Percentiles rank a stretch among this genome's conserved stretches.
Conservation (phyloP, 768 basidiomycete genomes). For the Mrakia gelida region DNA sequence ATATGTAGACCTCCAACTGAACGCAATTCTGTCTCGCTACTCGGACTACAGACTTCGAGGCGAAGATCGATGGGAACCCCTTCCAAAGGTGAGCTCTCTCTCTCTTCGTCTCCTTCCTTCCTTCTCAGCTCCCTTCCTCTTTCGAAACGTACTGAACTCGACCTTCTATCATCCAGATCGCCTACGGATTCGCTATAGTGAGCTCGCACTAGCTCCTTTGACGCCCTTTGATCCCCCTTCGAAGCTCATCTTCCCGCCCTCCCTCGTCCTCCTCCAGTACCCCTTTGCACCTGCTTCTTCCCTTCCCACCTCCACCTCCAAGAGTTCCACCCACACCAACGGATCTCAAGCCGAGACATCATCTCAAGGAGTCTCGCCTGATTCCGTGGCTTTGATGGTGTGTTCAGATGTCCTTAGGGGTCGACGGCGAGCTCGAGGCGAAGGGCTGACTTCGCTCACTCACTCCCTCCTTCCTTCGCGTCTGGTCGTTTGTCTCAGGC, state of each 20-base stretch:
- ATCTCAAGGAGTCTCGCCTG: background rate
- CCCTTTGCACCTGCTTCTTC: constrained; percentile 22
- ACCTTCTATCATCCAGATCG: background rate
- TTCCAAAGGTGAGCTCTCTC: constrained; percentile 19
- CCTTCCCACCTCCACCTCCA: background rate
- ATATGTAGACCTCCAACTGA: background rate
- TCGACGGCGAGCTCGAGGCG: background rate
- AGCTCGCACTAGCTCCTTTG: background rate
- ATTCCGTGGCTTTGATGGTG: constrained; percentile 4
- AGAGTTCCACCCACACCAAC: background rate
- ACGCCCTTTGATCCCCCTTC: background rate
- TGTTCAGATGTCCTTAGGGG: background rate
- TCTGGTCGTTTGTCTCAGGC: constrained; percentile 33
- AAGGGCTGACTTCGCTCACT: background rate
- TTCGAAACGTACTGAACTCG: background rate
- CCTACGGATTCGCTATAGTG: background rate
- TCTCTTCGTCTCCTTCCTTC: background rate
- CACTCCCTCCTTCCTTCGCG: background rate
- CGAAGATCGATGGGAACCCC: constrained; percentile 25
- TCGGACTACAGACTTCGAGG: background rate
- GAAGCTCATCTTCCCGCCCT: background rate
- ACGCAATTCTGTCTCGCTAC: background rate
- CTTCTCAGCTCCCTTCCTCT: background rate
- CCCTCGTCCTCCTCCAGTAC: background rate
- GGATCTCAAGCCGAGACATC: background rate